Evolutionary conservation across 2,329 filamentous ascomycete species (phyloP), one percentile per base, ranked within the genome.

Genomic region (Cladophialophora exuberans): DNA sequence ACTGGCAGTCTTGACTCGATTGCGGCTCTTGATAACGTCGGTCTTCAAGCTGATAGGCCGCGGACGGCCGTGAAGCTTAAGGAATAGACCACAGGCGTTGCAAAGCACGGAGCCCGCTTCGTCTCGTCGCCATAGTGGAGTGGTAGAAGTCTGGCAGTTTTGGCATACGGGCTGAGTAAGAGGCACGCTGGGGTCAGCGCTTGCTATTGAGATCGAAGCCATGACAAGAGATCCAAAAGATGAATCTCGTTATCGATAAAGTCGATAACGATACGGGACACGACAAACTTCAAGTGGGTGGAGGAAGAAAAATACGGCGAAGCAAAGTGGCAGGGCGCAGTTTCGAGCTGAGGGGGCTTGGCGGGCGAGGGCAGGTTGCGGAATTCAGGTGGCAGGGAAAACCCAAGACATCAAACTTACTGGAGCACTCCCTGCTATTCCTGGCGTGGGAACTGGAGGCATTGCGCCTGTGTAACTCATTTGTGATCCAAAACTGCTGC

Each of bases 1-100:
- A 2, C 79, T 89, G 6, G 88, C 84, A 50, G 91, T 94, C 80
- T 97, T 97, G 65, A 97, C 93, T 62, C 94, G 86, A 76, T 99
- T 99, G 68, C 94, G 90, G 78, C 92, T 97, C 80, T 99, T 99
- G 78, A 99, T 99, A 64, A 97, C 93, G 79, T 99, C 94, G 44
- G 94, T 97, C 81, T 99, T 99, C 66, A 99, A 83, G 66, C 90
- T 96, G 72, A 96, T 97, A 64, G 94, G 94, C 53, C 94, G 87
- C 57, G 94, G 85, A 22, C 92, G 88, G 62, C 92, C 92, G 72
- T 99, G 94, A 64, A 99, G 82, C 81, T 99, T 99, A 67, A 97
- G 83, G 74, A 97, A 99, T 54, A 99, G 83, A 57, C 94, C 94
- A 75, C 94, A 99, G 68, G 94, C 94, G 76, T 99, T 99, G 85